Percentiles rank a stretch among this genome's conserved stretches.
phyloP scores from a whole-genome alignment of 768 basidiomycete genomes.

The Ramaria sp. region DNA sequence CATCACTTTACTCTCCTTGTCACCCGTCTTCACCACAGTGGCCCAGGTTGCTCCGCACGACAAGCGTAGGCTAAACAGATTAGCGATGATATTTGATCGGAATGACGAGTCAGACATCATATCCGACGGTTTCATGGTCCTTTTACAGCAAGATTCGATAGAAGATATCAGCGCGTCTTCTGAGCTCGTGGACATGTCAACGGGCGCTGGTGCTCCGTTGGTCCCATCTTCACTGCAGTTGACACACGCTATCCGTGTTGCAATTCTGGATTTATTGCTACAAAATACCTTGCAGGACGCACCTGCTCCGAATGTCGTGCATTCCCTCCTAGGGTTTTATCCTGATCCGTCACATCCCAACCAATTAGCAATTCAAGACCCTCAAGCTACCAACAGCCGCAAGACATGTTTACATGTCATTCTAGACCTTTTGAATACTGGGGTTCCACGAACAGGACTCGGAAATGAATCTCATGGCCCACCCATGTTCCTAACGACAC shows the following conservation, averaged over 20 bases:
- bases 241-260: conserved; percentile 60
- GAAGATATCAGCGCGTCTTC: conserved; percentile 55
- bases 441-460: conserved; percentile 41
- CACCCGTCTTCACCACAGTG: conserved; percentile 36
- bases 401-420: conserved; percentile 73
- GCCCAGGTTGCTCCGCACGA: conserved; percentile 24
- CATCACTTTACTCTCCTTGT: conserved; percentile 52
- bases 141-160: conserved; percentile 49
- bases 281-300: conserved; percentile 54
- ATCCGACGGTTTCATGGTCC: conserved; percentile 60
- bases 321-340: conserved; percentile 75
- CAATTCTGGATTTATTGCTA: conserved; percentile 74
- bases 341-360: conserved; percentile 26
- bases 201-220: conserved; percentile 66
- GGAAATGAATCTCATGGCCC: conserved; percentile 22
- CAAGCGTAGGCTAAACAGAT: conserved; percentile 37
- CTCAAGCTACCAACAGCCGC: conserved; percentile 58
- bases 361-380: conserved; percentile 65
- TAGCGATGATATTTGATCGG: conserved; percentile 69
- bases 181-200: conserved; percentile 44
- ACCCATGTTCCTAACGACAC: conserved; percentile 43
- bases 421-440: conserved; percentile 62
- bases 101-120: conserved; percentile 82
- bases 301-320: conserved; percentile 73
- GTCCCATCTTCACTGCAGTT: conserved; percentile 24